These are phyloP conservation scores for Globisporangium radiosum DNA, from an alignment of 352 stramenopile species.

Conservation along the genomic window DNA sequence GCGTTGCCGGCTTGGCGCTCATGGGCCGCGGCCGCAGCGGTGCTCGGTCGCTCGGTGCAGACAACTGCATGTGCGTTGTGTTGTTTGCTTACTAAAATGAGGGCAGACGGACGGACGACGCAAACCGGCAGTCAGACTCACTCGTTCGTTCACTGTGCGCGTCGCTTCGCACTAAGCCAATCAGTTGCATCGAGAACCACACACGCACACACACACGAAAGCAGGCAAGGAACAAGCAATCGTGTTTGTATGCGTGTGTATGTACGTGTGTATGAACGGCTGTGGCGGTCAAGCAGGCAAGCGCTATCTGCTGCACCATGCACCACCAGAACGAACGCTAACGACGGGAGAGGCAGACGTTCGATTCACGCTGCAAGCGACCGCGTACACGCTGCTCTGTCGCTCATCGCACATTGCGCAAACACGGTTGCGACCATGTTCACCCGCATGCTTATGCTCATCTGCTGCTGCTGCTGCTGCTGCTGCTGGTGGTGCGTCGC, in stretches of 20 bases:
- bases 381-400: too few species aligned
- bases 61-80: background rate
- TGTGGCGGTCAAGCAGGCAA: too few species aligned
- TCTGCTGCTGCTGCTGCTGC: background rate
- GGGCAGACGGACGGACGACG: too few species aligned
- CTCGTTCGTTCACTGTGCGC: background rate
- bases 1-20: conserved; percentile 36
- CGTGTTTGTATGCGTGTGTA: too few species aligned
- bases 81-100: background rate
- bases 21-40: conserved; percentile 29
- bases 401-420: too few species aligned
- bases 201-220: background rate
- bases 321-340: background rate
- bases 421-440: too few species aligned
- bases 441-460: too few species aligned
- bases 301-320: too few species aligned
- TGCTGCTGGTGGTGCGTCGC: background rate
- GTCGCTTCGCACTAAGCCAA: too few species aligned
- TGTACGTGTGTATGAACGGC: too few species aligned
- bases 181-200: background rate
- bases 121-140: background rate
- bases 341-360: background rate
- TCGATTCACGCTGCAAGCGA: background rate
- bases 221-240: background rate
- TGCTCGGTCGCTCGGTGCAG: conserved; percentile 3